Evolutionary conservation across 805 yeast genomes (phyloP), one percentile per base, ranked within the genome.

Genomic region (Clavispora phyllophila): DNA sequence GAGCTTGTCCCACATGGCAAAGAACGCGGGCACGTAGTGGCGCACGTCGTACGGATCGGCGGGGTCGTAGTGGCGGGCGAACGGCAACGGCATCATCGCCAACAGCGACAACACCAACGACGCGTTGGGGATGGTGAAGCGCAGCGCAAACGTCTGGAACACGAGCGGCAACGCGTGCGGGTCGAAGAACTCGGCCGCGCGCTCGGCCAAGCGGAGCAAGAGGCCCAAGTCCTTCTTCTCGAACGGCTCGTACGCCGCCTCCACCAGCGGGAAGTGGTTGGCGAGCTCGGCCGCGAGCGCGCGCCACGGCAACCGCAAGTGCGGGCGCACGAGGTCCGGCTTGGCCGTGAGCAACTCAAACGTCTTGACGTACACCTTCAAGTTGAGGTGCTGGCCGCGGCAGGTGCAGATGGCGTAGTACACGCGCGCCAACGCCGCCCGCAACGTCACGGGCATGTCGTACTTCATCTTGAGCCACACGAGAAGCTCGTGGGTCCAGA

Each of bases 401-500:
- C 84, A 78, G 22, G 89, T 64, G 29, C 87, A 73, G 20, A 93
- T 69, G 14, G 84, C 78, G 55, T 80, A 89, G 57, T 79, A 90
- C 1, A 87, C 85, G 42, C 70, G 69, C 0, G 87, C 80, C 33
- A 91, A 69, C 1, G 77, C 66, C 18, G 80, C 71, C 41, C 89
- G 74, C 37, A 82, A 62, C 1, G 70, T 50, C 10, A 87, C 53
- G 0, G 99, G 97, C 66, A 91, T 73, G 40, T 84, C 84, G 54
- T 84, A 80, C 53, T 87, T 86, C 79, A 84, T 82, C 52, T 76
- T 77, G 41, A 88, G 60, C 77, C 96, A 84, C 32, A 84, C 82
- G 39, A 79, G 75, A 48, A 91, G 71, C 59, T 89, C 97, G 41
- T 84, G 81, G 0, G 96, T 84, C 96, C 96, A 90, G 45, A 84